Evolutionary conservation across 306 rosid genomes (phyloP).

Genomic region (Pyrus betulifolia): DNA sequence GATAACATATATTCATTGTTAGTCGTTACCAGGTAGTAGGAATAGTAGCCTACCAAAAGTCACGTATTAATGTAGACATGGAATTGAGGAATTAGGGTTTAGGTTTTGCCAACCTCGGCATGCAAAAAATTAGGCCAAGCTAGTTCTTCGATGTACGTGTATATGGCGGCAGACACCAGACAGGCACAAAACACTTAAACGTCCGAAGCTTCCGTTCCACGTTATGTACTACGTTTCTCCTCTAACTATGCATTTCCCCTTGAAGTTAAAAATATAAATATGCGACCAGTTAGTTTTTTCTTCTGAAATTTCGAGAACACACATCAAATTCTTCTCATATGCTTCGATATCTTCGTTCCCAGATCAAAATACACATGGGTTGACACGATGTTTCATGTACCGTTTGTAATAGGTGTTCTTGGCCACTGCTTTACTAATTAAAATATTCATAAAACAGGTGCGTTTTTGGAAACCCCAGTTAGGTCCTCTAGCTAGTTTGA

Average conservation of each 20-base stretch:
- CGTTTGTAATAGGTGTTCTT: not conserved
- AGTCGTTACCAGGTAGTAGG: not conserved
- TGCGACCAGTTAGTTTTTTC: not conserved
- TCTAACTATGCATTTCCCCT: not conserved
- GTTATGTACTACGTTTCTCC: not conserved
- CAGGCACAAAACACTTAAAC: conserved; percentile 10
- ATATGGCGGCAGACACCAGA: conserved; percentile 16
- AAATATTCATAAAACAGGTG: not conserved
- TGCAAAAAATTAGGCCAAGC: not conserved
- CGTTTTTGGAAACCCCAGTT: not conserved
- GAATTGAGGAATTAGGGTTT: not conserved
- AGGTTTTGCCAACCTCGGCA: conserved; percentile 1
- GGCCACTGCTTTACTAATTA: not conserved
- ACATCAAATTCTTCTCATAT: not conserved
- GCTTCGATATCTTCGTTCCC: conserved; percentile 1
- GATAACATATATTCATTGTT: too few species aligned
- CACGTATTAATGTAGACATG: not conserved
- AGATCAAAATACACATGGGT: conserved; percentile 11
- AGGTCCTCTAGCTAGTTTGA: not conserved
- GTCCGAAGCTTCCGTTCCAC: conserved; percentile 14
- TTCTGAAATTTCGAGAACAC: not conserved
- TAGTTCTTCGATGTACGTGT: not conserved
- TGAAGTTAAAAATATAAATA: not conserved
- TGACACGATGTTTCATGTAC: not conserved
- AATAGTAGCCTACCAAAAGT: not conserved